phyloP scores from a whole-genome alignment of 768 basidiomycete genomes.

The Russula griseocarnosa region DNA sequence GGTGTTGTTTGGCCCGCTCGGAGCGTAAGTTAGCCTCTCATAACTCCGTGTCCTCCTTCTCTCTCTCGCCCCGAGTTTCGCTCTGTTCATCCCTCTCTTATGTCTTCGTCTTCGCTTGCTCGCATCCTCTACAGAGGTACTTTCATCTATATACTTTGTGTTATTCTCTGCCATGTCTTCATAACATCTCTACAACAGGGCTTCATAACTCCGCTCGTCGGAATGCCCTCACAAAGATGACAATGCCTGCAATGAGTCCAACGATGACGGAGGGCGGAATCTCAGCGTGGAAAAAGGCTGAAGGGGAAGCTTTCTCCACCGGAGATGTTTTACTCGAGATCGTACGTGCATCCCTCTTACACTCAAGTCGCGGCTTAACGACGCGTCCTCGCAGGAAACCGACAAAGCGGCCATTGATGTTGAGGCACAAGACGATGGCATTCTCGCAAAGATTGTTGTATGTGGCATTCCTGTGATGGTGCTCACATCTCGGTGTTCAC shows the following conservation, averaged over 20 bases:
- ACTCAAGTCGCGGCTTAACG: constrained; percentile 23
- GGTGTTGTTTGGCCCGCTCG: constrained; percentile 26
- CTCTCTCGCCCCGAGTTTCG: constrained; percentile 1
- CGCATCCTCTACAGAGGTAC: constrained; percentile 64
- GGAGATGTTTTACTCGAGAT: constrained; percentile 97
- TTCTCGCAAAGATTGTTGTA: constrained; percentile 96
- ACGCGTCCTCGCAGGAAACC: constrained; percentile 66
- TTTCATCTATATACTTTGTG: constrained; percentile 60
- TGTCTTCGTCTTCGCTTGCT: constrained; percentile 58
- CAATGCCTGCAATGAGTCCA: constrained; percentile 98
- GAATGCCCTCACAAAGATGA: constrained; percentile 79
- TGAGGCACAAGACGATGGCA: constrained; percentile 96
- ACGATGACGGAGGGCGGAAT: constrained; percentile 99
- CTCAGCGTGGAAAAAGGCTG: constrained; percentile 94
- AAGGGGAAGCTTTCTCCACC: constrained; percentile 82
- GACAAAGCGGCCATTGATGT: constrained; percentile 99
- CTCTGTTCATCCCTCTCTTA: constrained; percentile 32
- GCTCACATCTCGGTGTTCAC: background rate
- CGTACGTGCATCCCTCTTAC: constrained; percentile 45
- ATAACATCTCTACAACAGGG: constrained; percentile 43
- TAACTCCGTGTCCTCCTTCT: constrained; percentile 14
- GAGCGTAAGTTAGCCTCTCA: constrained; percentile 25
- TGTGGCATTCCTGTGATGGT: constrained; percentile 32
- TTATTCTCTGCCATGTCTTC: constrained; percentile 27
- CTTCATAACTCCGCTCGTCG: constrained; percentile 78